Evolutionary conservation across 2,329 filamentous ascomycete genomes (phyloP), one percentile per base, ranked within the genome.

Genomic region (Aspergillus calidoustus): DNA sequence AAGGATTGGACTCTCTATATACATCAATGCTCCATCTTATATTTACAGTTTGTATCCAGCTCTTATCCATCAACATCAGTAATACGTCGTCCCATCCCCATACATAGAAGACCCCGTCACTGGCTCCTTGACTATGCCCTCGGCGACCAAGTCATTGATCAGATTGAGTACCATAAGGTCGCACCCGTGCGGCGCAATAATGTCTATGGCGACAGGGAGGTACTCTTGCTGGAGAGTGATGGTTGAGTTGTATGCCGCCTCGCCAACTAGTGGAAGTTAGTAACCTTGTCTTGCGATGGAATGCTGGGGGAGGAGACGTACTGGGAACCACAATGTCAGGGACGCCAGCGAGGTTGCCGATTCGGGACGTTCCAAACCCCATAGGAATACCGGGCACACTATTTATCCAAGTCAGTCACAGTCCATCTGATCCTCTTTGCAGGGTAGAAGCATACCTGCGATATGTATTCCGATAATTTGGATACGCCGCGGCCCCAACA

Each of bases 181-280:
- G 64, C 87, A 89, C 0, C 86, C 86, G 64, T 82, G 83, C 0
- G 85, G 83, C 0, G 81, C 86, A 74, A 89, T 75, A 22, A 89
- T 75, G 63, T 86, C 80, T 0, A 88, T 81, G 0, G 84, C 82
- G 0, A 89, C 86, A 0, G 87, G 87, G 38, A 88, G 70, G 50
- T 79, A 78, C 69, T 86, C 83, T 0, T 75, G 75, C 59, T 83
- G 79, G 0, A 76, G 64, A 0, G 83, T 84, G 13, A 72, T 56
- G 1, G 59, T 69, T 3, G 55, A 52, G 34, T 52, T 51, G 7
- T 51, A 38, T 17, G 23, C 38, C 5, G 55, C 55, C 48, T 56
- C 23, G 28, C 54, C 54, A 44, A 9, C 64, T 69, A 30, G 62
- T 69, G 1, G 68, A 62, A 0, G 67, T 83, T 72, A 2, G 83